phyloP scores from a whole-genome alignment of 805 yeast genomes.

The Kazachstania martiniae region DNA sequence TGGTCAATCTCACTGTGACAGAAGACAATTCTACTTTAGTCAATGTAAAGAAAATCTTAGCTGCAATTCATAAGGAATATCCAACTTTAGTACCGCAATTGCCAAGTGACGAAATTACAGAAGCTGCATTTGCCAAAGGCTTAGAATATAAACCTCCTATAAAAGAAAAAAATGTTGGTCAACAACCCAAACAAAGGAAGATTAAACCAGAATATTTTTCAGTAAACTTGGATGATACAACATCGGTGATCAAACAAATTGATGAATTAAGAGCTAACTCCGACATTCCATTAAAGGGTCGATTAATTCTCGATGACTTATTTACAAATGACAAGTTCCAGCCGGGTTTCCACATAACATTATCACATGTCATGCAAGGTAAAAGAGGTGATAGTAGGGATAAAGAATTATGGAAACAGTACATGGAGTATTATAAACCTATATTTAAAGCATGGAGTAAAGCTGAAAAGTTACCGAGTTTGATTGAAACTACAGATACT shows the following conservation, averaged over 20 bases:
- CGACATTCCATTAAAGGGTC: constrained; percentile 1
- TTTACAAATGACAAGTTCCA: constrained; percentile 33
- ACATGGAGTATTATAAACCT: constrained; percentile 11
- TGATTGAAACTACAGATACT: constrained; percentile 12
- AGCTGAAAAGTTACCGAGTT: constrained; percentile 2
- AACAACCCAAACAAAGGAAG: constrained; percentile 6
- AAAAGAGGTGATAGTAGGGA: constrained; percentile 21
- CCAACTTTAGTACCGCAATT: constrained; percentile 33
- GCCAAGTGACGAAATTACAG: constrained; percentile 35
- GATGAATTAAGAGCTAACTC: constrained; percentile 1
- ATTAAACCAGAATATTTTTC: constrained; percentile 37
- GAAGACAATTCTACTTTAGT: constrained; percentile 33
- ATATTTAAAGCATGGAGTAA: neutral
- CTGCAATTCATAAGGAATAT: constrained; percentile 30
- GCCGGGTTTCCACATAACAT: constrained; percentile 53
- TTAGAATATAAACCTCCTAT: constrained; percentile 43
- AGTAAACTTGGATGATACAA: constrained; percentile 25
- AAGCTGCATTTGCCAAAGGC: constrained; percentile 42
- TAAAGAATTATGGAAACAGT: constrained; percentile 22
- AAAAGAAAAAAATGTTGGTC: constrained; percentile 26
- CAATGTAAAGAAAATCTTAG: constrained; percentile 39
- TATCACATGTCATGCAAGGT: constrained; percentile 37
- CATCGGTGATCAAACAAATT: constrained; percentile 8
- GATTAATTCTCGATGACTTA: neutral
- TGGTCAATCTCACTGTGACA: constrained; percentile 45